A percentile compares a stretch with the other conserved stretches of the same genome.
These are phyloP conservation scores for Hibiscus tridactylites DNA, from an alignment of 345 rosid genomes.

Conservation along the genomic window DNA sequence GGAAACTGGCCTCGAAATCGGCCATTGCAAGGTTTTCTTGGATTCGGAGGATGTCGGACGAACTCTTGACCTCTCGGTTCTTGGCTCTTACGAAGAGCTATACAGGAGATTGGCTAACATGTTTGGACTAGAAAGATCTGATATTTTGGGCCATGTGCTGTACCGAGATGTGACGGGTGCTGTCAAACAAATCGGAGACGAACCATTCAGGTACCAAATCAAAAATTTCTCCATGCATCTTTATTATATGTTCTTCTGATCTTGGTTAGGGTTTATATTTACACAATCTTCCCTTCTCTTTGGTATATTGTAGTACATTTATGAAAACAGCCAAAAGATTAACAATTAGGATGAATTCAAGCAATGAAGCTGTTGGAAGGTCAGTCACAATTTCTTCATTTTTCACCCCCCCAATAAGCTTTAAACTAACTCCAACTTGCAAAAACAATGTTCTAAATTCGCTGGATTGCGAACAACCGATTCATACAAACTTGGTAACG, in stretches of 20 bases:
- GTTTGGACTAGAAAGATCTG: conserved; percentile 65
- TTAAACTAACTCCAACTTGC: background rate
- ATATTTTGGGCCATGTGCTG: conserved; percentile 46
- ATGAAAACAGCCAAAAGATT: conserved; percentile 57
- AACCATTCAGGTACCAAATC: conserved; percentile 72
- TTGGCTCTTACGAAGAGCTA: conserved; percentile 73
- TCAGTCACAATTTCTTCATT: conserved; percentile 19
- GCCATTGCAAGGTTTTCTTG: conserved; percentile 90
- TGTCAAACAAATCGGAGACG: conserved; percentile 55
- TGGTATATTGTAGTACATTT: conserved; percentile 46
- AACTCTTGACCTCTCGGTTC: conserved; percentile 67
- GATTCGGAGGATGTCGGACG: conserved; percentile 86
- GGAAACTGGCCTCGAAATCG: conserved; percentile 41
- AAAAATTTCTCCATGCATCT: background rate
- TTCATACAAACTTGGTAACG: background rate
- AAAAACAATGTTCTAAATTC: background rate
- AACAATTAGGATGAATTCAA: conserved; percentile 54
- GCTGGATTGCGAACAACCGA: background rate
- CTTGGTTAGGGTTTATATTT: background rate
- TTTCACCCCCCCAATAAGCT: background rate
- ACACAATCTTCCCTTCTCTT: background rate
- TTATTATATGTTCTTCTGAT: background rate
- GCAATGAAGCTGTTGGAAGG: conserved; percentile 47
- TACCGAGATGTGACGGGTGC: conserved; percentile 62
- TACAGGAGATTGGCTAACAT: conserved; percentile 56